Evolutionary conservation across 1,139 yeast species (phyloP).

Genomic region (Blastobotrys capitulatus): DNA sequence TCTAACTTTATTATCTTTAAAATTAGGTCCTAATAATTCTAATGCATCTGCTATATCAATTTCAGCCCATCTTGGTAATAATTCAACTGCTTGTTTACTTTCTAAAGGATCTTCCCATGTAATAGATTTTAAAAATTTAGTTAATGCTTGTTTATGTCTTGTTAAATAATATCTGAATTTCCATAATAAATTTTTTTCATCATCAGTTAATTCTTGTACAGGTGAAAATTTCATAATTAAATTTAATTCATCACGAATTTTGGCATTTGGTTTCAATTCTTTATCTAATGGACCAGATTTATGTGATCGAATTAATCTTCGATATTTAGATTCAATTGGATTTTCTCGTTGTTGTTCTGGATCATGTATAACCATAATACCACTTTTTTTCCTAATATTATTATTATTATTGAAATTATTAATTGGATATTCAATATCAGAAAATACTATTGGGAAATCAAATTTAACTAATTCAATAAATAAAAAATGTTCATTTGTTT

Average conservation of each 20-base stretch:
- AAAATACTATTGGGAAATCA: conserved; percentile 75
- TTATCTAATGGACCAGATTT: conserved; percentile 72
- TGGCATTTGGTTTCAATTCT: conserved; percentile 85
- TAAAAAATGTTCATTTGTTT: conserved; percentile 38
- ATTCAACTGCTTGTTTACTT: conserved; percentile 65
- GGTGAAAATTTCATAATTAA: conserved; percentile 72
- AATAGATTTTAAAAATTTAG: conserved; percentile 81
- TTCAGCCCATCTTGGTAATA: conserved; percentile 58
- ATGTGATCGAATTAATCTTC: conserved; percentile 77
- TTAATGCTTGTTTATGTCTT: conserved; percentile 66
- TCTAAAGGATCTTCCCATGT: conserved; percentile 86
- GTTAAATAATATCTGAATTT: conserved; percentile 82
- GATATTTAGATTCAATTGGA: conserved; percentile 83
- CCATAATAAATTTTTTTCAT: conserved; percentile 89
- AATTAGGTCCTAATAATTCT: conserved; percentile 76
- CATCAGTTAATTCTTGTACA: conserved; percentile 70
- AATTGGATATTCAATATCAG: conserved; percentile 48
- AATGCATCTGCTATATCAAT: conserved; percentile 91
- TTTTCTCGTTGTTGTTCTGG: conserved; percentile 63
- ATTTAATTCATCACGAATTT: conserved; percentile 66
- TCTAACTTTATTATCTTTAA: conserved; percentile 51
- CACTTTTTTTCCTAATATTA: conserved; percentile 13
- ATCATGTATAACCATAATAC: conserved; percentile 50
- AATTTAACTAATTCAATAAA: conserved; percentile 70
- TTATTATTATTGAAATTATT: conserved; percentile 12